Evolutionary conservation across 169 alveolate species (phyloP), one percentile per base, ranked within the genome.

Genomic region (Perkinsus olseni): DNA sequence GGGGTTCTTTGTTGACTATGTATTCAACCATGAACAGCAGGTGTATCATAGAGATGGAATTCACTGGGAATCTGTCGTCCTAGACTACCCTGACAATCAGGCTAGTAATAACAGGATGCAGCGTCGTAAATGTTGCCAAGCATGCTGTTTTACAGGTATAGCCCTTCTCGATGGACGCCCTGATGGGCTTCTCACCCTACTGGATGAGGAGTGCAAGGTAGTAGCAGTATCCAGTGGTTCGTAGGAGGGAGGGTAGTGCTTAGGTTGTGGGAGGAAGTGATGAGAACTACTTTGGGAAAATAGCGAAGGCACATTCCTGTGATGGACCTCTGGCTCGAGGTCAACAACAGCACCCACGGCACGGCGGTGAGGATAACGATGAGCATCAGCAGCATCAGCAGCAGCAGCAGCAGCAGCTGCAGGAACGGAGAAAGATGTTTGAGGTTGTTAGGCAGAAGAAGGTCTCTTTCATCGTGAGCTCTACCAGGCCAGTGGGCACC

Each of bases 1-100:
- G 95, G 96, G 97, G 94, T 97, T 97, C 91, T 97, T 97, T 93
- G 97, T 97, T 38, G 94, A 97, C 74, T 97, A 97, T 91, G 98
- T 98, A 74, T 96, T 98, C 92, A 96, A 97, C 82, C 94, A 94
- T 39, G 99, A 98, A 93, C 97, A 96, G 91, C 91, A 95, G 90
- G 96, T 96, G 38, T 97, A 96, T 93, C 94, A 93, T 62, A 95
- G 95, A 28, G 99, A 97, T 94, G 97, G 97, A 11, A 91, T 97
- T 8, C 93, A 96, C 92, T 96, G 97, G 94, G 62, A 95, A 95
- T 21, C 96, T 96, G 92, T 96, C 97, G 28, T 94, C 95, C 40
- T 97, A 95, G 93, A 45, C 17, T 45, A 45, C 17, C 62, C 62
- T 45, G 62, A 45, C 17, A 45, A 45, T 45, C 62, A 45, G 17